A percentile compares a stretch with the other conserved stretches of the same genome.
Evolutionary conservation across 305 asterid species (phyloP).

Genomic region (Ruellia speciosa): DNA sequence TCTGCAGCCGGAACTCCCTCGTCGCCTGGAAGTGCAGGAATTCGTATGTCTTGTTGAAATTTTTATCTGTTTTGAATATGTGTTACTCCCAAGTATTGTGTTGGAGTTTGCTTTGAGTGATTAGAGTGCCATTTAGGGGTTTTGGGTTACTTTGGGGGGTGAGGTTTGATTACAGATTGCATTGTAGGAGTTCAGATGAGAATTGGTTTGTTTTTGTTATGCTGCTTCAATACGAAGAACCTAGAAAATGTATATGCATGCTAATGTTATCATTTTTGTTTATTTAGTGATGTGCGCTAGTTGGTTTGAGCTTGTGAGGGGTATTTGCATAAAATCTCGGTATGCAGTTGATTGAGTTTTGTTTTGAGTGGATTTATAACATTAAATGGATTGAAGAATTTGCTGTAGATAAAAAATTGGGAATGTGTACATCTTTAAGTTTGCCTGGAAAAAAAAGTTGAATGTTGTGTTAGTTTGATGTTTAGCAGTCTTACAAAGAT

Average conservation of each 20-base stretch:
- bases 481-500: constrained; percentile 12
- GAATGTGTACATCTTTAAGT: not conserved
- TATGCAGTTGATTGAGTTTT: not conserved
- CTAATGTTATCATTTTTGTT: not conserved
- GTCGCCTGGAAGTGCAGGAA: constrained; percentile 98
- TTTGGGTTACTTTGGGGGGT: not conserved
- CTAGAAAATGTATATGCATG: not conserved
- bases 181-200: constrained; percentile 16
- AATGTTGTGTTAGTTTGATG: not conserved
- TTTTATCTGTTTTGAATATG: constrained; percentile 5
- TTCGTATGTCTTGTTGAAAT: constrained; percentile 48
- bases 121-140: constrained; percentile 7
- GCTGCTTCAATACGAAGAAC: not conserved
- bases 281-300: not conserved
- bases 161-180: too few species aligned
- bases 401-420: not conserved
- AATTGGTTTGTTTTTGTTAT: not conserved
- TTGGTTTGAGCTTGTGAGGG: not conserved
- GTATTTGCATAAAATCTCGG: not conserved
- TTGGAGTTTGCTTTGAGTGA: constrained; percentile 10
- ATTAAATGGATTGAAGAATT: not conserved
- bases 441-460: not conserved
- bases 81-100: constrained; percentile 12
- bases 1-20: constrained; percentile 87
- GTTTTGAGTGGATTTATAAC: not conserved